Percentiles rank a stretch among this genome's conserved stretches.
Evolutionary conservation across 108 stramenopile genomes (phyloP).

Genomic region (Pseudonitzschia delicatissima): DNA sequence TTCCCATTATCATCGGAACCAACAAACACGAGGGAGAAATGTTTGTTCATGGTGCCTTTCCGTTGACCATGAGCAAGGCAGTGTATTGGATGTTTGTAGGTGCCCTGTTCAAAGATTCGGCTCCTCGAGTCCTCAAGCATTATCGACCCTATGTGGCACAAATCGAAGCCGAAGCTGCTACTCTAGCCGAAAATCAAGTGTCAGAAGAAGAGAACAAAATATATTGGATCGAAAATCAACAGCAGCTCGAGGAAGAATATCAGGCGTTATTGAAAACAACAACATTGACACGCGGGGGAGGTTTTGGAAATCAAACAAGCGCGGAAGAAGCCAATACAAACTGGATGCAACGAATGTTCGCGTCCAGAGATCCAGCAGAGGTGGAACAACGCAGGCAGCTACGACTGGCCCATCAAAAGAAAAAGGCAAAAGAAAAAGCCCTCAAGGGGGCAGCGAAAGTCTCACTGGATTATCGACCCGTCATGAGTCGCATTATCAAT

Average conservation of each 20-base stretch:
- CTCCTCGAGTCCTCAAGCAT: conserved; percentile 53
- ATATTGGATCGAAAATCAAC: conserved; percentile 49
- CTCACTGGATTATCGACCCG: conserved; percentile 76
- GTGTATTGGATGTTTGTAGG: conserved; percentile 85
- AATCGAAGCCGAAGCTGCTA: conserved; percentile 53
- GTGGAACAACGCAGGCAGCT: conserved; percentile 16
- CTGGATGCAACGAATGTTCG: conserved; percentile 6
- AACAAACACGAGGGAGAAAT: conserved; percentile 82
- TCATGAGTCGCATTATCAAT: conserved; percentile 75
- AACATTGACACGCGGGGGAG: conserved; percentile 8
- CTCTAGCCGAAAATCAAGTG: conserved; percentile 42
- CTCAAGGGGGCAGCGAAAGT: conserved; percentile 63
- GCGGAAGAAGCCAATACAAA: neutral
- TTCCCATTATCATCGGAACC: conserved; percentile 76
- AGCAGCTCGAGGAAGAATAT: conserved; percentile 54
- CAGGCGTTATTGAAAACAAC: conserved; percentile 25
- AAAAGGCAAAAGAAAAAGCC: conserved; percentile 33
- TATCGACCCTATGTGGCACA: conserved; percentile 54
- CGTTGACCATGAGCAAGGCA: conserved; percentile 72
- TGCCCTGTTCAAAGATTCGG: conserved; percentile 73
- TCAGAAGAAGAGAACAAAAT: conserved; percentile 56
- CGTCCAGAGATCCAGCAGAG: conserved; percentile 17
- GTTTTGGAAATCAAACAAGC: neutral
- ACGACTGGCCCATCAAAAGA: conserved; percentile 13
- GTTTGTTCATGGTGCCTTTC: conserved; percentile 83